Percentiles rank a stretch among this genome's conserved stretches.
Evolutionary conservation across 2,329 filamentous ascomycete genomes (phyloP).

Genomic region (Phaeoacremonium minimum): DNA sequence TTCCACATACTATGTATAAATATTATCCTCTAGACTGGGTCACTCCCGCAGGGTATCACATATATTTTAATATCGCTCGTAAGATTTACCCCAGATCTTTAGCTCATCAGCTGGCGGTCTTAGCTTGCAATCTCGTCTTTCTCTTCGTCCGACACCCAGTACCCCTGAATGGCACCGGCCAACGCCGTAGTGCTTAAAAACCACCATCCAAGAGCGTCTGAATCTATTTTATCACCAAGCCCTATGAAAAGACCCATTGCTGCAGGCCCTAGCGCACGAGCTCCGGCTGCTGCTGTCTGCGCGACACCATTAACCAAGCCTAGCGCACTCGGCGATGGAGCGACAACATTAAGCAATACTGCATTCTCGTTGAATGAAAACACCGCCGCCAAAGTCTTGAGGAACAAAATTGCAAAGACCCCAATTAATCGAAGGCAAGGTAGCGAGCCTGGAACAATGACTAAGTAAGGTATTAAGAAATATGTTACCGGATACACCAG

Average conservation of each 20-base stretch:
- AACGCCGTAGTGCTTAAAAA: conserved; percentile 2
- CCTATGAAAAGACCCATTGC: conserved; percentile 6
- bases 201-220: conserved; percentile 8
- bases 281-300: conserved; percentile 5
- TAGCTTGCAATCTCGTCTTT: neutral
- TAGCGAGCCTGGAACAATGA: conserved; percentile 1
- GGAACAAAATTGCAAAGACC: neutral
- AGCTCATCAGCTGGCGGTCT: no score
- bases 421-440: conserved; percentile 1
- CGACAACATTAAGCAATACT: conserved; percentile 5
- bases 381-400: conserved; percentile 6
- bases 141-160: conserved; percentile 7
- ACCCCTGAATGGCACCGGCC: conserved; percentile 2
- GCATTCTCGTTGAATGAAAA: conserved; percentile 9
- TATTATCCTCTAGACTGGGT: no score
- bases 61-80: no score
- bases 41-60: no score
- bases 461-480: conserved; percentile 6
- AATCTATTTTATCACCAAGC: conserved; percentile 2
- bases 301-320: conserved; percentile 9
- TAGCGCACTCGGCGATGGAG: conserved; percentile 5
- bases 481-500: conserved; percentile 4
- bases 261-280: conserved; percentile 5
- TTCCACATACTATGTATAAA: no score
- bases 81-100: no score